phyloP scores from a whole-genome alignment of 768 basidiomycete genomes.

The Collybia sordida region DNA sequence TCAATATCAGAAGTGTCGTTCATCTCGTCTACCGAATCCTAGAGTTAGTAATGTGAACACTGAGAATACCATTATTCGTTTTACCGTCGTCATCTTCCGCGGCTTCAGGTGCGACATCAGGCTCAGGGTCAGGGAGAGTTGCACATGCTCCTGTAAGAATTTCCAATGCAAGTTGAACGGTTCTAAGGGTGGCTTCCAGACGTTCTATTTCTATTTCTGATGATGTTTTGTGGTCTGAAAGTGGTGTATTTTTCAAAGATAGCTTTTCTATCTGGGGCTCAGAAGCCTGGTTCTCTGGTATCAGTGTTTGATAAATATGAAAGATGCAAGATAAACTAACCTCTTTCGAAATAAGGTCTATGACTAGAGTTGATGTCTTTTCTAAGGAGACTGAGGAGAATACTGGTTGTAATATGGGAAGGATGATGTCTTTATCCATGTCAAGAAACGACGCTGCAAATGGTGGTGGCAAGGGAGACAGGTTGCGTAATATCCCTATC shows the following conservation, averaged over 20 bases:
- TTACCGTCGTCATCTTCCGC: conserved; percentile 34
- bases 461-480: conserved; percentile 74
- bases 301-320: neutral
- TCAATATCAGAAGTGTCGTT: conserved; percentile 31
- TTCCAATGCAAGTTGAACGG: conserved; percentile 82
- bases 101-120: conserved; percentile 30
- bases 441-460: conserved; percentile 61
- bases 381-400: conserved; percentile 58
- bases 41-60: neutral
- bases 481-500: conserved; percentile 73
- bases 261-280: conserved; percentile 56
- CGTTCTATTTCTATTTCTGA: conserved; percentile 71
- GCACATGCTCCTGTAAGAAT: conserved; percentile 88
- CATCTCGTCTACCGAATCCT: conserved; percentile 1
- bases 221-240: conserved; percentile 73
- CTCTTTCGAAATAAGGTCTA: conserved; percentile 50
- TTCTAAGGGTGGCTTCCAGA: conserved; percentile 70
- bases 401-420: conserved; percentile 70
- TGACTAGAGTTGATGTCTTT: conserved; percentile 47
- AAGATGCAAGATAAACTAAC: conserved; percentile 30
- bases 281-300: conserved; percentile 32
- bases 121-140: conserved; percentile 76
- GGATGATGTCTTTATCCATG: conserved; percentile 67
- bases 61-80: neutral
- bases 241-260: conserved; percentile 63